These are phyloP conservation scores for Flaveria linearis DNA, from an alignment of 129 eudicot species.

Conservation along the genomic window DNA sequence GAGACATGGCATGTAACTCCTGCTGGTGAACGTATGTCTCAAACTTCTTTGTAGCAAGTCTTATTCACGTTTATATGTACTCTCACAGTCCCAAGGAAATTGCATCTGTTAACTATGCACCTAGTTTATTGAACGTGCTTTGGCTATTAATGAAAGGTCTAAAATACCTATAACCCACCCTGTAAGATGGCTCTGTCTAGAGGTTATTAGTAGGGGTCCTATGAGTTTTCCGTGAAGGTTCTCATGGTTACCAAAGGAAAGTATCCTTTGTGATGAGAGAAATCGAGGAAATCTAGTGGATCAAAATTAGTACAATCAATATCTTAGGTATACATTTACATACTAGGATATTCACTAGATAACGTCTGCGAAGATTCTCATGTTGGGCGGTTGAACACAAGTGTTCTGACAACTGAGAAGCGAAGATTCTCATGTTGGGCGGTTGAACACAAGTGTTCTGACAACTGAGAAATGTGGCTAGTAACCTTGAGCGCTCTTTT, in stretches of 20 bases:
- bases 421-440: not conserved
- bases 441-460: not conserved
- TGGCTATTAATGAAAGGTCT: not conserved
- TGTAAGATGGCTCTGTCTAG: not conserved
- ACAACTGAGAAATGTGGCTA: not conserved
- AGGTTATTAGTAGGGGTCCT: not conserved
- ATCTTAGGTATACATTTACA: not conserved
- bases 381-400: not conserved
- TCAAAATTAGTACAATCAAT: not conserved
- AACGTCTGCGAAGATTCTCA: not conserved
- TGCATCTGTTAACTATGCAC: not conserved
- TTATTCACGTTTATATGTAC: not conserved
- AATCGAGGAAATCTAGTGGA: not conserved
- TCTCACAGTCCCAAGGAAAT: not conserved
- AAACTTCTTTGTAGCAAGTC: not conserved
- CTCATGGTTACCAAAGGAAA: not conserved
- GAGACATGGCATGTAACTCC: constrained; percentile 97
- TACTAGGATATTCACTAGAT: not conserved
- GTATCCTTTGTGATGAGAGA: not conserved
- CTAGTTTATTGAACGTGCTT: not conserved
- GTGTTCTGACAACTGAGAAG: too few relatives aligned
- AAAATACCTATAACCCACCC: not conserved
- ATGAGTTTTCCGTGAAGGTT: not conserved
- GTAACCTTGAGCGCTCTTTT: not conserved
- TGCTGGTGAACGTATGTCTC: constrained; percentile 64